These are phyloP conservation scores for Leishmania tropica DNA, from an alignment of 208 protist species.

Conservation along the genomic window DNA sequence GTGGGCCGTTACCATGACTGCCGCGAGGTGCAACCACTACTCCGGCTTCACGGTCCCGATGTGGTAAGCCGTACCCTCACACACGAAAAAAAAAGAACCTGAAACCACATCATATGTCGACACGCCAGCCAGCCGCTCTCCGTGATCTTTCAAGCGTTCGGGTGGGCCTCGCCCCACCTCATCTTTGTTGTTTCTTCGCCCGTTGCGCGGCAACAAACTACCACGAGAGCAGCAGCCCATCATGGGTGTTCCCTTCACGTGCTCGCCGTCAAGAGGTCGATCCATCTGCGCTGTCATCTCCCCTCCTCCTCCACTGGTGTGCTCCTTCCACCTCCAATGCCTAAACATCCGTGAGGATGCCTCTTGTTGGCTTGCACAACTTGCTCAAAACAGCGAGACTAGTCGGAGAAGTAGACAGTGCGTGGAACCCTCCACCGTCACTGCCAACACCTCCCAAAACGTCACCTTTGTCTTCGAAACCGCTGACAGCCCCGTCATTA, in stretches of 20 bases:
- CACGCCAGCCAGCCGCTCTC: not conserved
- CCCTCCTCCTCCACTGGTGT: not conserved
- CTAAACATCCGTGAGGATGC: not conserved
- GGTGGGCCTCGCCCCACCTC: not conserved
- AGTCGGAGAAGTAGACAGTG: not conserved
- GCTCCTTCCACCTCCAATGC: not conserved
- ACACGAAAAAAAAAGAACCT: not conserved
- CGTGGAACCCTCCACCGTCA: not conserved
- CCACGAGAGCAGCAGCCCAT: not conserved
- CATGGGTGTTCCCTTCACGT: not conserved
- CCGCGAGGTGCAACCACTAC: not conserved
- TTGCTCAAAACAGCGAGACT: not conserved
- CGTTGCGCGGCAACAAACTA: not conserved
- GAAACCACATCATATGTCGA: not conserved
- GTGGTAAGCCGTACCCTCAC: not conserved
- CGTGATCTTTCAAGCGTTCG: not conserved
- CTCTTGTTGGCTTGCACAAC: not conserved
- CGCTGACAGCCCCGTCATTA: not conserved
- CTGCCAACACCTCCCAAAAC: not conserved
- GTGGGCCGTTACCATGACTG: not conserved
- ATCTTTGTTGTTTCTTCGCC: not conserved
- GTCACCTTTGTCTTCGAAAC: not conserved
- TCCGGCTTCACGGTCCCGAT: not conserved
- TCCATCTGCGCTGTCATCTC: not conserved
- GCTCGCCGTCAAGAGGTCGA: not conserved